phyloP scores from a whole-genome alignment of 2,329 filamentous ascomycete species.

The Aspergillus aculeatus region DNA sequence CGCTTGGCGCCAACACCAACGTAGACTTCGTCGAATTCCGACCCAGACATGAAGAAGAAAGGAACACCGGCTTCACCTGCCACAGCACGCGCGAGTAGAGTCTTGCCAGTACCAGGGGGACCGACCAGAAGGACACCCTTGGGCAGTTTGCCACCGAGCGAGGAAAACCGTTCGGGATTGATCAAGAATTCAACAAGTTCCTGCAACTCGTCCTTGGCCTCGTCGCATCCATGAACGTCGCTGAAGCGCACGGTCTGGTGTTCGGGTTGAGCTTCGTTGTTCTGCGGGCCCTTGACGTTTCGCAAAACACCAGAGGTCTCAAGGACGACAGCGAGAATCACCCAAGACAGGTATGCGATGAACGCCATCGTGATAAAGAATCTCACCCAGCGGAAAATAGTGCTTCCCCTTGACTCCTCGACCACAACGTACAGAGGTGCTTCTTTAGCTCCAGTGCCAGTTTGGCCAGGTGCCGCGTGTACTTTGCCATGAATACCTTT shows the following conservation, averaged over 20 bases:
- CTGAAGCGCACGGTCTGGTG: slow-evolving; percentile 87
- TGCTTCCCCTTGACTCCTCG: slow-evolving; percentile 77
- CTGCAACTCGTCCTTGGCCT: slow-evolving; percentile 96
- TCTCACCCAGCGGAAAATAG: slow-evolving; percentile 87
- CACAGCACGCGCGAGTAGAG: slow-evolving; percentile 88
- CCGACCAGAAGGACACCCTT: slow-evolving; percentile 95
- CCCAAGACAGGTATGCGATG: slow-evolving; percentile 73
- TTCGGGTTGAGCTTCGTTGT: slow-evolving; percentile 86
- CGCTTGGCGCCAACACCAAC: slow-evolving; percentile 96
- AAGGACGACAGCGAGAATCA: slow-evolving; percentile 76
- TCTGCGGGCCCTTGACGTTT: slow-evolving; percentile 69
- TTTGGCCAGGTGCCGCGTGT: slow-evolving; percentile 46
- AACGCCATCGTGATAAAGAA: slow-evolving; percentile 78
- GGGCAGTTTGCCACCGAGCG: slow-evolving; percentile 90
- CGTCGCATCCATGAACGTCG: slow-evolving; percentile 95
- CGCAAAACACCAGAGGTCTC: slow-evolving; percentile 78
- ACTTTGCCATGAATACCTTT: slow-evolving; percentile 66
- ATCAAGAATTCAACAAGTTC: slow-evolving; percentile 95
- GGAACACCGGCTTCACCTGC: slow-evolving; percentile 96
- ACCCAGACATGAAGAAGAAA: slow-evolving; percentile 99
- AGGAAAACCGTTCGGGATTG: slow-evolving; percentile 89
- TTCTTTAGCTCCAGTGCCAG: slow-evolving; percentile 69
- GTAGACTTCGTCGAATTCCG: slow-evolving; percentile 97
- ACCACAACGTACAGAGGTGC: slow-evolving; percentile 94
- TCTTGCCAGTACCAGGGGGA: slow-evolving; percentile 96